Percentiles rank a stretch among this genome's conserved stretches.
Evolutionary conservation across 108 stramenopile species (phyloP).

Genomic region (Nitzschia sp.): DNA sequence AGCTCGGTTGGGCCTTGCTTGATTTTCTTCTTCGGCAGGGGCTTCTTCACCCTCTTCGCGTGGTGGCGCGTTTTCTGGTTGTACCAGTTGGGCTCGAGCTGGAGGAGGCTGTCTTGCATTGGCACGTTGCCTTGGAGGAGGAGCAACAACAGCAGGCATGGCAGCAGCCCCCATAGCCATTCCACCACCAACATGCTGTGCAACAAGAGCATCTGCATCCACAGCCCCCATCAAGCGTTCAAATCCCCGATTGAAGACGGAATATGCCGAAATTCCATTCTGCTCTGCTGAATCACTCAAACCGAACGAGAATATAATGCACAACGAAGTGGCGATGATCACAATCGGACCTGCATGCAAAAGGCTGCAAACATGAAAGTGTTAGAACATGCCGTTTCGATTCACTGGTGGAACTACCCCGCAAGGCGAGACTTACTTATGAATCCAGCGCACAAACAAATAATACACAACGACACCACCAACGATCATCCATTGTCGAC

Average conservation of each 20-base stretch:
- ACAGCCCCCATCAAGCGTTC: slow-evolving; percentile 67
- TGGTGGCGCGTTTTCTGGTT: slow-evolving; percentile 16
- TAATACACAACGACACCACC: slow-evolving; percentile 40
- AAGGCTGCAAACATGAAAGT: not conserved
- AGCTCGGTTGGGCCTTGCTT: slow-evolving; percentile 13
- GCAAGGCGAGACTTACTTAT: slow-evolving; percentile 26
- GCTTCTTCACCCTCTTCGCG: slow-evolving; percentile 18
- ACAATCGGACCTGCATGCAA: slow-evolving; percentile 73
- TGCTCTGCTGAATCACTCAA: slow-evolving; percentile 62
- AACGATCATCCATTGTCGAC: slow-evolving; percentile 25
- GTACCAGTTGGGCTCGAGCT: no score
- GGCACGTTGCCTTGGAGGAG: not conserved
- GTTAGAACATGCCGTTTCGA: not conserved
- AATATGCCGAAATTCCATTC: slow-evolving; percentile 66
- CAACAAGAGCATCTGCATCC: slow-evolving; percentile 68
- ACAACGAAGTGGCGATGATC: slow-evolving; percentile 54
- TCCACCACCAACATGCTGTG: slow-evolving; percentile 73
- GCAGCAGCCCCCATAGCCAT: slow-evolving; percentile 21
- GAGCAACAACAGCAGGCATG: not conserved
- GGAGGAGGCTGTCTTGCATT: not conserved
- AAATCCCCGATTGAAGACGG: slow-evolving; percentile 82
- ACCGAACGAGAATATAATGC: slow-evolving; percentile 70
- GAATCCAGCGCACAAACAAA: slow-evolving; percentile 35
- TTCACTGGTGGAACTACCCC: slow-evolving; percentile 18
- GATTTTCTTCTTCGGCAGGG: slow-evolving; percentile 33